Conservation (phyloP, 192 early-diverging fungal species). For the Umbelopsis ramanniana region DNA sequence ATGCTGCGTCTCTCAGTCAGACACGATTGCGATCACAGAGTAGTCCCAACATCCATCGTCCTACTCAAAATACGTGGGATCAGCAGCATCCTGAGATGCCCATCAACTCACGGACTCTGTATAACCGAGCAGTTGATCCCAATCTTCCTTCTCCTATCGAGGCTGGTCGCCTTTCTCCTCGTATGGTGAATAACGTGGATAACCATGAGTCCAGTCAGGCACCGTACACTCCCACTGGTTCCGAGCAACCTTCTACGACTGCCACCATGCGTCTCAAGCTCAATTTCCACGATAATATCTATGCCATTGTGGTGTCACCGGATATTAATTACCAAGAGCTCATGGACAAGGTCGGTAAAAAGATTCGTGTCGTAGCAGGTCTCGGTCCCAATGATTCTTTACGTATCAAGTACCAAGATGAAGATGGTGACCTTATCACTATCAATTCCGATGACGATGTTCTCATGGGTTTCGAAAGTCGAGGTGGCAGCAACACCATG, state of each 20-base stretch:
- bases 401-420: constrained; percentile 89
- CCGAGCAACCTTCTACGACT: background rate
- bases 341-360: constrained; percentile 83
- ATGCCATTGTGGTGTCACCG: constrained; percentile 84
- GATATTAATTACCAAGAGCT: constrained; percentile 79
- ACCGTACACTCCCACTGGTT: background rate
- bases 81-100: constrained; percentile 26
- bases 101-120: constrained; percentile 20
- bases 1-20: constrained; percentile 33
- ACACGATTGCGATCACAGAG: constrained; percentile 58
- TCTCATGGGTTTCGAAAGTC: constrained; percentile 85
- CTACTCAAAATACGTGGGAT: background rate
- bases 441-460: constrained; percentile 93
- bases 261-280: constrained; percentile 79
- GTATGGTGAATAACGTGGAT: background rate
- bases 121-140: background rate
- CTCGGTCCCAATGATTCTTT: constrained; percentile 58
- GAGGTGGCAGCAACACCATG: constrained; percentile 49
- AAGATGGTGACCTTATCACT: constrained; percentile 89
- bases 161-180: constrained; percentile 7
- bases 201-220: background rate
- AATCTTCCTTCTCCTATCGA: background rate
- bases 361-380: constrained; percentile 81
- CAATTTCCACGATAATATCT: constrained; percentile 87
- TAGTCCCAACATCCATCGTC: constrained; percentile 57